Percentiles rank a stretch among this genome's conserved stretches.
phyloP scores from a whole-genome alignment of 1,139 yeast genomes.

The Blastobotrys raffinosifermentans region DNA sequence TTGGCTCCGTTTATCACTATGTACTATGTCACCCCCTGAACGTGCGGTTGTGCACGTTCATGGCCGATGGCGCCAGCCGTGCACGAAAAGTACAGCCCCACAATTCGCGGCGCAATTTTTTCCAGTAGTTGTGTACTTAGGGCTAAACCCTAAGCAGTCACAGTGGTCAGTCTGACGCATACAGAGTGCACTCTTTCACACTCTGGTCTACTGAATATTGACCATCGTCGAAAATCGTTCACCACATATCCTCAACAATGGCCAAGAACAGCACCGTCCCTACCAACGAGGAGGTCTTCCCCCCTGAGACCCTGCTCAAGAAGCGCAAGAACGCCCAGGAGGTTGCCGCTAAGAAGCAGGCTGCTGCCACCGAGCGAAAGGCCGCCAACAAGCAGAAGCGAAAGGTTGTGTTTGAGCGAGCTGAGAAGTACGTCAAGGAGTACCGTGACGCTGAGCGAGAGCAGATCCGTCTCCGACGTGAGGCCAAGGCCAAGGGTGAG shows the following conservation, averaged over 20 bases:
- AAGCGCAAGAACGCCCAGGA: slow-evolving; percentile 71
- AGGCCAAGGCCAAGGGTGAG: slow-evolving; percentile 86
- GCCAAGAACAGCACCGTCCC: slow-evolving; percentile 28
- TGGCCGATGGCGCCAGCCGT: too few species aligned
- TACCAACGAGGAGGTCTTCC: slow-evolving; percentile 33
- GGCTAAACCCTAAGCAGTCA: too few species aligned
- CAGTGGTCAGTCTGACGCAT: too few species aligned
- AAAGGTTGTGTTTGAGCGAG: slow-evolving; percentile 93
- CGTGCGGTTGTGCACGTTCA: too few species aligned
- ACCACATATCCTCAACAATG: background rate
- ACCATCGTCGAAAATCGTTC: background rate
- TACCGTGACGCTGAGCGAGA: slow-evolving; percentile 95
- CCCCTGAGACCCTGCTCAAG: slow-evolving; percentile 97
- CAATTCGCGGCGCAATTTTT: too few species aligned
- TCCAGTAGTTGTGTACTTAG: too few species aligned
- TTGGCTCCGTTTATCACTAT: too few species aligned
- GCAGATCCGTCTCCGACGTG: slow-evolving; percentile 88
- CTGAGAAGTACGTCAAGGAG: slow-evolving; percentile 97
- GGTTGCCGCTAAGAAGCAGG: slow-evolving; percentile 41
- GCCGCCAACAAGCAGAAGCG: slow-evolving; percentile 94
- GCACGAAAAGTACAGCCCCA: too few species aligned
- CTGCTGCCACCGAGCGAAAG: slow-evolving; percentile 58
- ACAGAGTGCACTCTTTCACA: too few species aligned
- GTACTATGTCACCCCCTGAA: too few species aligned
- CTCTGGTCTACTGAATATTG: too few species aligned